Conservation (phyloP, 164 flowering plant genomes). For the Macadamia integrifolia region DNA sequence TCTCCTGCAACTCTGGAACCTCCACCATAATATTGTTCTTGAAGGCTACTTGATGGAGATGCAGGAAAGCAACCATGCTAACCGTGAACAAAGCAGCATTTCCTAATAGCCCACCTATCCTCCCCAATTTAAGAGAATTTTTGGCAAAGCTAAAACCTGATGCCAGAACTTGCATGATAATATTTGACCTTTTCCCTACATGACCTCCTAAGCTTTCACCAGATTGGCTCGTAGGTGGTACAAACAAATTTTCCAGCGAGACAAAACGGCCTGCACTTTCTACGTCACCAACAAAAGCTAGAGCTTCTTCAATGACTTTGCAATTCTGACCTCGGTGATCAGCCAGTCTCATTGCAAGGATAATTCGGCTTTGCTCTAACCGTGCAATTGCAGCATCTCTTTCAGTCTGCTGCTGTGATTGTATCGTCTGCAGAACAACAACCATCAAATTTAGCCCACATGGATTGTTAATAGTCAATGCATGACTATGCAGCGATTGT, state of each 20-base stretch:
- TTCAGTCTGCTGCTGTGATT: constrained; percentile 78
- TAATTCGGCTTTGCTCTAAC: constrained; percentile 79
- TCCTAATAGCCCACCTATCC: constrained; percentile 60
- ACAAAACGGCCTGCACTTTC: constrained; percentile 38
- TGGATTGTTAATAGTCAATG: no score
- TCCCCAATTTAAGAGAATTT: constrained; percentile 50
- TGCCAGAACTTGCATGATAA: constrained; percentile 38
- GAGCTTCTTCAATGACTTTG: constrained; percentile 86
- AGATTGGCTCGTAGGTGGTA: constrained; percentile 29
- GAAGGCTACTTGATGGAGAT: constrained; percentile 19
- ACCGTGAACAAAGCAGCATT: constrained; percentile 73
- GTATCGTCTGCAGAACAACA: constrained; percentile 41
- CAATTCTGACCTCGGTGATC: constrained; percentile 87
- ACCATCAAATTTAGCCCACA: no score
- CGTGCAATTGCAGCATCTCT: constrained; percentile 90
- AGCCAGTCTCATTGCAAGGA: constrained; percentile 82
- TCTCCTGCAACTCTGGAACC: constrained; percentile 13
- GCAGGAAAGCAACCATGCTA: constrained; percentile 59
- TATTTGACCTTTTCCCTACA: constrained; percentile 37
- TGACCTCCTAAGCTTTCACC: constrained; percentile 20
- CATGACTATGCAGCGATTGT: no score
- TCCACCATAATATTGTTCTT: constrained; percentile 11
- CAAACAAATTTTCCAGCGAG: constrained; percentile 50
- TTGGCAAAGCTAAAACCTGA: constrained; percentile 52
- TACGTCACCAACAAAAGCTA: constrained; percentile 79